Evolutionary conservation across 1,139 yeast genomes (phyloP).

Genomic region (Yamadazyma trypodendri): DNA sequence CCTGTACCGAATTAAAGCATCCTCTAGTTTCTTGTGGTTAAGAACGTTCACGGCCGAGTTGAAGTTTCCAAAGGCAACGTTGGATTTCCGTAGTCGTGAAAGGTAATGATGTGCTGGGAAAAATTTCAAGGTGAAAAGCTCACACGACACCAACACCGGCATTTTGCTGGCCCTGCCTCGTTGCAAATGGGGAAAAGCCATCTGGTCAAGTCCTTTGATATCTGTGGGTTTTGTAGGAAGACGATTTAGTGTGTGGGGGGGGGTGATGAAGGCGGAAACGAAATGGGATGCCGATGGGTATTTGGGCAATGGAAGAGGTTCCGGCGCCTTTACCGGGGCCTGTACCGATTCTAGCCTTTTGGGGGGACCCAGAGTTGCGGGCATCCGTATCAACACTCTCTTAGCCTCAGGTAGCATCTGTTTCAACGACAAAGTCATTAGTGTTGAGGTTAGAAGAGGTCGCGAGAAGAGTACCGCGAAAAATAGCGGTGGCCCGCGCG

Average conservation of each 20-base stretch:
- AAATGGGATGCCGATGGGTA: conserved; percentile 8
- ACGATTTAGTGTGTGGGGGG: conserved; percentile 10
- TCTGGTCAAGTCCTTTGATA: conserved; percentile 37
- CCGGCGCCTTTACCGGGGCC: neutral
- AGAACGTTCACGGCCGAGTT: conserved; percentile 28
- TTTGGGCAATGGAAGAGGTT: conserved; percentile 1
- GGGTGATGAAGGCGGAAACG: conserved; percentile 7
- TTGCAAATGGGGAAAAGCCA: conserved; percentile 20
- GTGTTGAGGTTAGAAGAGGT: too few relatives aligned
- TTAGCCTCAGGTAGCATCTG: conserved; percentile 1
- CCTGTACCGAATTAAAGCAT: conserved; percentile 22
- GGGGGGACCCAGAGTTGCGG: neutral
- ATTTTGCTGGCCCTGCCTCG: conserved; percentile 15
- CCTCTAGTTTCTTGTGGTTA: conserved; percentile 26
- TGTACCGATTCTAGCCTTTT: neutral
- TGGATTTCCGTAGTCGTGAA: conserved; percentile 34
- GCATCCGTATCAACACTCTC: neutral
- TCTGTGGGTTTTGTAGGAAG: conserved; percentile 33
- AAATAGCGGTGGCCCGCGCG: too few relatives aligned
- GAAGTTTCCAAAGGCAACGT: conserved; percentile 37
- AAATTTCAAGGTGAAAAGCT: conserved; percentile 27
- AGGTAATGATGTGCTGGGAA: conserved; percentile 29
- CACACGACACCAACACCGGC: conserved; percentile 22
- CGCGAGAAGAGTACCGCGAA: too few relatives aligned
- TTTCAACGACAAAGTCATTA: too few relatives aligned